Evolutionary conservation across 2,329 filamentous ascomycete genomes (phyloP).

Genomic region (Pseudohalonectria lignicola): DNA sequence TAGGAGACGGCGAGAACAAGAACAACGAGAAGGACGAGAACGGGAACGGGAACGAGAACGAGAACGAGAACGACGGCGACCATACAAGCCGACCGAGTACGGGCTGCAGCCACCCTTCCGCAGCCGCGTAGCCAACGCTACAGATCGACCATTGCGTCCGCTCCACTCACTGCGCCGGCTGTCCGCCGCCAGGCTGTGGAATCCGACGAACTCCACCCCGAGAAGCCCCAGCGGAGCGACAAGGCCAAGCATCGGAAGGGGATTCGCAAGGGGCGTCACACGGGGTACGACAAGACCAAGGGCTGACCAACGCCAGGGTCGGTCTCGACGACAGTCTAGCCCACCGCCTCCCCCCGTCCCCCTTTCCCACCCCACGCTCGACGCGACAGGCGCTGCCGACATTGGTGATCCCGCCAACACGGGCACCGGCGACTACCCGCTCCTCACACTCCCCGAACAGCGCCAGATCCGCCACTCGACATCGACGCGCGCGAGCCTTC

Average conservation of each 20-base stretch:
- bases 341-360: constrained; percentile 41
- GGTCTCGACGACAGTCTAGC: constrained; percentile 38
- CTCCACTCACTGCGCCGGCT: constrained; percentile 25
- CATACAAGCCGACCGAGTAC: constrained; percentile 10
- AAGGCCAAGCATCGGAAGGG: too few relatives aligned
- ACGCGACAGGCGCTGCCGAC: constrained; percentile 18
- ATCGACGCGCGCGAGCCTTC: constrained; percentile 35
- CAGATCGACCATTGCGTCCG: too few relatives aligned
- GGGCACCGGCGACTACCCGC: constrained; percentile 35
- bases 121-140: constrained; percentile 21
- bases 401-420: constrained; percentile 24
- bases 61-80: constrained; percentile 5
- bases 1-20: too few relatives aligned
- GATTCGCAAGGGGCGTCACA: too few relatives aligned
- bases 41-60: too few relatives aligned
- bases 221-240: constrained; percentile 20
- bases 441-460: constrained; percentile 39
- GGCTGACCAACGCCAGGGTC: too few relatives aligned
- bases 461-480: constrained; percentile 30
- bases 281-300: too few relatives aligned
- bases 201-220: constrained; percentile 49
- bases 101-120: constrained; percentile 30
- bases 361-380: constrained; percentile 31
- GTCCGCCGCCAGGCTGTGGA: constrained; percentile 44
- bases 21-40: too few relatives aligned